These are phyloP conservation scores for Fusarium guadeloupense DNA, from an alignment of 2,329 filamentous ascomycete species.

Conservation along the genomic window DNA sequence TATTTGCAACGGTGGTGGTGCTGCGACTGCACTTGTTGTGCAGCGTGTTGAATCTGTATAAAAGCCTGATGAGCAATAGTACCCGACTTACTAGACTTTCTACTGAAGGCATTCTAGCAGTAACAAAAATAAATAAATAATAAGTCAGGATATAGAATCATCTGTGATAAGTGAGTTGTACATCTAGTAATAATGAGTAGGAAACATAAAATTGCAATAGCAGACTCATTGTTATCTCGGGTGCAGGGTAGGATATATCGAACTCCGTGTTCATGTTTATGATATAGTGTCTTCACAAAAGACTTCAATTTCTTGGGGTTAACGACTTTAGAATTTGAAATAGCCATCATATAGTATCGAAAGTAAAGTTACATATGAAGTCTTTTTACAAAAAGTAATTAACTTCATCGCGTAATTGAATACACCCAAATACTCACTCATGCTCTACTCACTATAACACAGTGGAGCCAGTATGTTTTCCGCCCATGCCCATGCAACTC, in stretches of 20 bases:
- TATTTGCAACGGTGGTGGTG: slow-evolving; percentile 96
- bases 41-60: slow-evolving; percentile 76
- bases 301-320: no score
- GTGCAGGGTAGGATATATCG: background rate
- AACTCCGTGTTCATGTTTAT: background rate
- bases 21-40: slow-evolving; percentile 89
- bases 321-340: background rate
- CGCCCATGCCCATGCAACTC: slow-evolving; percentile 1
- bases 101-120: background rate
- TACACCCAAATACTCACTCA: no score
- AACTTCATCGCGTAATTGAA: no score
- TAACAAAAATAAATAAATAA: slow-evolving; percentile 1
- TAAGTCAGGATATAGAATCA: background rate
- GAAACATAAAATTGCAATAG: background rate
- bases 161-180: background rate
- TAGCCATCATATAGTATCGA: background rate
- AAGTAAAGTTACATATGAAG: no score
- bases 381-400: no score
- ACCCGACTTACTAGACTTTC: background rate
- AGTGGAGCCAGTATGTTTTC: slow-evolving; percentile 37
- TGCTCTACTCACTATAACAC: background rate
- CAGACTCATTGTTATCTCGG: background rate
- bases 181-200: background rate
- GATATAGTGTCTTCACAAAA: no score
- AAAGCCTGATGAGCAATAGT: slow-evolving; percentile 14